These are phyloP conservation scores for Chloris gayana DNA, from an alignment of 176 grass and related monocot genomes.

Conservation along the genomic window DNA sequence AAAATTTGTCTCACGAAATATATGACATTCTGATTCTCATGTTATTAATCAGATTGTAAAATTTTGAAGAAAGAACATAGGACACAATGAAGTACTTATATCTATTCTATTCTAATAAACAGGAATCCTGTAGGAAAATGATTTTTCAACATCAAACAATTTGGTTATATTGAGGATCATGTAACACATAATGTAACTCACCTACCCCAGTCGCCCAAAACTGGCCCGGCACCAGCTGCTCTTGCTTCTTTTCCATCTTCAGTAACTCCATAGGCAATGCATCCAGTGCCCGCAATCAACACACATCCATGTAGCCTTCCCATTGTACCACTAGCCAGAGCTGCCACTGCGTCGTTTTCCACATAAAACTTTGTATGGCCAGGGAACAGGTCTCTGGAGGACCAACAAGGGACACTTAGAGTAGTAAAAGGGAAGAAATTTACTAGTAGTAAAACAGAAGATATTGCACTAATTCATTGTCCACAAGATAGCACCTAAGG, in stretches of 20 bases:
- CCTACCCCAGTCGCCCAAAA: conserved; percentile 99
- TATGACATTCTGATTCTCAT: no score
- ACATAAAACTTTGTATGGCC: conserved; percentile 74
- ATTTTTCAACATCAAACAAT: conserved; percentile 20
- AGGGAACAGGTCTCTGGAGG: conserved; percentile 73
- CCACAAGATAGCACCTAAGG: not conserved
- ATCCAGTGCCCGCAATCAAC: conserved; percentile 92
- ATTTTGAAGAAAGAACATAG: not conserved
- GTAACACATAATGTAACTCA: conserved; percentile 39
- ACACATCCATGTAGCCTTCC: conserved; percentile 95
- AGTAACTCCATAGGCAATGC: conserved; percentile 92
- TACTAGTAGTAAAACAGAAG: no score
- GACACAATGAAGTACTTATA: conserved; percentile 12
- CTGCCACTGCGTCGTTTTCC: conserved; percentile 95
- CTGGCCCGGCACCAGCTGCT: conserved; percentile 91
- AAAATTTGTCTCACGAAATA: no score
- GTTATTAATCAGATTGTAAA: no score
- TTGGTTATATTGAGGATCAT: not conserved
- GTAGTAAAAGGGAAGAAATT: not conserved
- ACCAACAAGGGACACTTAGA: conserved; percentile 25
- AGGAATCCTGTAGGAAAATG: conserved; percentile 13
- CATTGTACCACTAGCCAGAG: conserved; percentile 93
- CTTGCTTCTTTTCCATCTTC: conserved; percentile 92
- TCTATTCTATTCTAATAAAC: not conserved
- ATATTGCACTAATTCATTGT: conserved; percentile 12